Evolutionary conservation across 345 rosid species (phyloP), one percentile per base, ranked within the genome.

Genomic region (Lepidium aucheri): DNA sequence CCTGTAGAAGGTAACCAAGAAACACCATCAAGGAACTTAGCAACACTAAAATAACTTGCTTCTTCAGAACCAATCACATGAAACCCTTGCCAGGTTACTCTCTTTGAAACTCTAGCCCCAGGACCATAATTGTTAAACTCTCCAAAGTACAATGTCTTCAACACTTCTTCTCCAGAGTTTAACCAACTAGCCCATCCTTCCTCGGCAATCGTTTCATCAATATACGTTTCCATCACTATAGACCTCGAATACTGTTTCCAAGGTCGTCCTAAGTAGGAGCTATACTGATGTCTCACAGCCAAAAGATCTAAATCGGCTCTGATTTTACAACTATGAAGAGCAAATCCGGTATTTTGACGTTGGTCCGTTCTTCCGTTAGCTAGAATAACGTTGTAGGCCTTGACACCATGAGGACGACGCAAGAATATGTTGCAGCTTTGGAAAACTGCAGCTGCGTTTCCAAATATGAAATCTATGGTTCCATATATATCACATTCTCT

Each of bases 171-270:
- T 13, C 87, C 88, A 0, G 74, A 47, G 17, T 68, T 49, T 32
- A 88, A 87, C 98, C 96, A 91, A 77, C 80, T 78, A 5, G 78
- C 32, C 98, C 96, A 91, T 8, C 95, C 98, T 35, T 61, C 81
- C 3, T 84, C 43, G 0, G 82, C 67, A 9, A 89, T 70, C 5
- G 49, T 65, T 1, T 75, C 82, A 2, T 81, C 96, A 0, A 91
- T 81, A n/a, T 45, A 72, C 4, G 96, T 76, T 60, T 86, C 74
- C 86, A 91, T 85, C 49, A 91, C 78, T 7, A 91, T 70, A 5
- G 90, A 59, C 61, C 94, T 86, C 12, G 98, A 86, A 68, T 85
- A 86, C 40, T 42, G 22, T 42, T 76, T 85, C 98, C 98, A 91
- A 17, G 98, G 91, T 69, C 98, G 77, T 32, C 98, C 96, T 0